phyloP scores from a whole-genome alignment of 179 eudicot genomes.

The Camellia oleifera region DNA sequence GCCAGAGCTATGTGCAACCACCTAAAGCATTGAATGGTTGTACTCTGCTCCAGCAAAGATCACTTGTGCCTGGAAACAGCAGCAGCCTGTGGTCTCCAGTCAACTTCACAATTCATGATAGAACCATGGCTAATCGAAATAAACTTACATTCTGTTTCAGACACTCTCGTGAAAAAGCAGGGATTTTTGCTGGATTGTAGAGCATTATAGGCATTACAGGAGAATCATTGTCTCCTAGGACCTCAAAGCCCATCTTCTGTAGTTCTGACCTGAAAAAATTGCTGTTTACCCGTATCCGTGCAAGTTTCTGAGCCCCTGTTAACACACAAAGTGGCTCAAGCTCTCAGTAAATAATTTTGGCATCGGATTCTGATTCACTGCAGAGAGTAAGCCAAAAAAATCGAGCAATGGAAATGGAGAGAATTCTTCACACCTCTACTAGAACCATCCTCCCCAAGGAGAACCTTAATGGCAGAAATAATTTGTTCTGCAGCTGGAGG shows the following conservation, averaged over 20 bases:
- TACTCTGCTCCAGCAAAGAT: neutral
- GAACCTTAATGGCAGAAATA: conserved; percentile 71
- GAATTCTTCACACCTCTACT: conserved; percentile 54
- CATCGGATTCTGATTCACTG: neutral
- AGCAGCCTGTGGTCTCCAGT: neutral
- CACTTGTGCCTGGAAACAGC: neutral
- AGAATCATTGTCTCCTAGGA: conserved; percentile 92
- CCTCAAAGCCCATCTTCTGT: conserved; percentile 97
- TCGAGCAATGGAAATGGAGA: neutral
- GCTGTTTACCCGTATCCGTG: conserved; percentile 81
- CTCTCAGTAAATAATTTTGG: neutral
- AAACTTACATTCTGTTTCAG: conserved; percentile 69
- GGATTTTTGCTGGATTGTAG: conserved; percentile 92
- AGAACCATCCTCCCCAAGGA: conserved; percentile 95
- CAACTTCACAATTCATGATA: neutral
- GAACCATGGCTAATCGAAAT: neutral
- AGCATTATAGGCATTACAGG: conserved; percentile 99
- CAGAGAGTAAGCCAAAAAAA: neutral
- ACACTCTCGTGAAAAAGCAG: conserved; percentile 94
- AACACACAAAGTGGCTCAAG: neutral
- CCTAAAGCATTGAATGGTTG: neutral
- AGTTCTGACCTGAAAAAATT: conserved; percentile 89
- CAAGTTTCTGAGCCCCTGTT: conserved; percentile 85
- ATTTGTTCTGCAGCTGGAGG: conserved; percentile 96
- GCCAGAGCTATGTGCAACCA: conserved; percentile 2